phyloP scores from a whole-genome alignment of 345 rosid species.

The Rhizophora apiculata region DNA sequence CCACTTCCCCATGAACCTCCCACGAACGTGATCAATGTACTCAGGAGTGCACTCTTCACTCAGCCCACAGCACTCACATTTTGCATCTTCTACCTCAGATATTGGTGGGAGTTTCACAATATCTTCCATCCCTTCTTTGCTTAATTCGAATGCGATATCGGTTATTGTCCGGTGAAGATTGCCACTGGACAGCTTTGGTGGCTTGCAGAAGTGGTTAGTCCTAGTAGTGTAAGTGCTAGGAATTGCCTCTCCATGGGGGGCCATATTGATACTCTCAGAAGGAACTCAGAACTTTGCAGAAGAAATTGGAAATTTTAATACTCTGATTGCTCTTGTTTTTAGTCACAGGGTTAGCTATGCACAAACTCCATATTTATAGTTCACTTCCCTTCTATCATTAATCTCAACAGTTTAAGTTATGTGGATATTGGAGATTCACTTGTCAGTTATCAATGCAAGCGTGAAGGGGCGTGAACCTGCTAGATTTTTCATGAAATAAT shows the following conservation, averaged over 20 bases:
- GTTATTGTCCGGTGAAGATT: conserved; percentile 60
- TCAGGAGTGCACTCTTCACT: conserved; percentile 78
- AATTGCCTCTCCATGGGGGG: conserved; percentile 56
- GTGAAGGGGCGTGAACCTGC: conserved; percentile 32
- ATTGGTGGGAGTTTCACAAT: conserved; percentile 32
- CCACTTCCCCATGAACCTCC: conserved; percentile 72
- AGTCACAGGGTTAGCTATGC: background rate
- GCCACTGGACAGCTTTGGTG: conserved; percentile 49
- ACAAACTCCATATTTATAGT: conserved; percentile 27
- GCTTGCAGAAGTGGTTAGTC: conserved; percentile 26
- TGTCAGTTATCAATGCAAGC: conserved; percentile 29
- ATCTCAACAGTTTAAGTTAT: conserved; percentile 15
- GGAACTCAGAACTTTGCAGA: background rate
- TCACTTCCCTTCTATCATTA: background rate
- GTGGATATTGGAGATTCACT: conserved; percentile 40
- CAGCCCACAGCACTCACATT: conserved; percentile 94
- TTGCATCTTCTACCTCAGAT: conserved; percentile 71
- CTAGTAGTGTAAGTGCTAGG: conserved; percentile 21
- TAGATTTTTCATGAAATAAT: conserved; percentile 34
- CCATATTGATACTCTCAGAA: conserved; percentile 35
- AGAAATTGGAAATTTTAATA: too few relatives aligned
- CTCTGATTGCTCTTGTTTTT: background rate
- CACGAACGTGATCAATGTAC: conserved; percentile 64
- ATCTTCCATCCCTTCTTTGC: conserved; percentile 31
- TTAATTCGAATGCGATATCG: conserved; percentile 50